phyloP scores from a whole-genome alignment of 202 grass and related monocot genomes.

The Alloteropsis angusta region DNA sequence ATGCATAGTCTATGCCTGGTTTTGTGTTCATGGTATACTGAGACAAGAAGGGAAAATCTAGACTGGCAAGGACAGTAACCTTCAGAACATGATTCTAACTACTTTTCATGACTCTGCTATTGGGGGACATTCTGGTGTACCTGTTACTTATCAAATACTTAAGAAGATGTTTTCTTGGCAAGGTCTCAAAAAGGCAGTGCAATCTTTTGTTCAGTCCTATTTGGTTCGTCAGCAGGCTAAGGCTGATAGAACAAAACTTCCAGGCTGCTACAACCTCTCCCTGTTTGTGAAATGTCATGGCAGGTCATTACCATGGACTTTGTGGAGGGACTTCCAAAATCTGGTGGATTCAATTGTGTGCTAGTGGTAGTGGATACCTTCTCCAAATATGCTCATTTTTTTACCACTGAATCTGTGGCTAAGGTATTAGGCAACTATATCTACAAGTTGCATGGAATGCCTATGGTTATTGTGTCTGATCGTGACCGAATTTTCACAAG shows the following conservation, averaged over 20 bases:
- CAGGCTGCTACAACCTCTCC: neutral
- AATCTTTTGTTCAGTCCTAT: neutral
- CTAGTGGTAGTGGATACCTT: neutral
- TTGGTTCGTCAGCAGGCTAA: neutral
- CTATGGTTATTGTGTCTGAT: too few relatives aligned
- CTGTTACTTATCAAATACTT: neutral
- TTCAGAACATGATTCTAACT: too few relatives aligned
- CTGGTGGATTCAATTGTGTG: neutral
- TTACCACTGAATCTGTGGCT: too few relatives aligned
- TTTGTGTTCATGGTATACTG: neutral
- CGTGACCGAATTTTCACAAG: too few relatives aligned
- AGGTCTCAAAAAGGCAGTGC: neutral
- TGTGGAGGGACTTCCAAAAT: neutral
- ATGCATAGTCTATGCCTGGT: neutral
- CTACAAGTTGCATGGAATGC: too few relatives aligned
- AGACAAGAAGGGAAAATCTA: neutral
- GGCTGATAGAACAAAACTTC: neutral
- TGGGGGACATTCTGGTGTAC: neutral
- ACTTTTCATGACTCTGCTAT: neutral
- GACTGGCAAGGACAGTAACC: too few relatives aligned
- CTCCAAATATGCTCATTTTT: too few relatives aligned
- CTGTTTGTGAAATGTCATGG: neutral
- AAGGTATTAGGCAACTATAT: too few relatives aligned
- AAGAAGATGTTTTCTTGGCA: too few relatives aligned
- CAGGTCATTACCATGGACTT: neutral